Percentiles rank a stretch among this genome's conserved stretches.
These are phyloP conservation scores for Mycocentrospora acerina DNA, from an alignment of 2,329 filamentous ascomycete species.

Conservation along the genomic window DNA sequence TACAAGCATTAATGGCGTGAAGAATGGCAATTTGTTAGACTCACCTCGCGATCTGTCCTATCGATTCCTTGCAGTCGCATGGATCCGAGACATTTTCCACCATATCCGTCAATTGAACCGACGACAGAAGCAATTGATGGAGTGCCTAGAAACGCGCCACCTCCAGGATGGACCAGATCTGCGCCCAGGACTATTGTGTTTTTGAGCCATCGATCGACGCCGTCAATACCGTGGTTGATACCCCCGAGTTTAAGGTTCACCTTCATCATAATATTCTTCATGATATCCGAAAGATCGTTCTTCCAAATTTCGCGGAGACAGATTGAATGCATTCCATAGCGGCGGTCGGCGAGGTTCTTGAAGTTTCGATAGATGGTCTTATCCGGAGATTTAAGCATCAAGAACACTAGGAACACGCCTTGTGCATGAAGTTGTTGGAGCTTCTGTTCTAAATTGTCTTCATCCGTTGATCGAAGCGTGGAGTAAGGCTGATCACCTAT, in stretches of 20 bases:
- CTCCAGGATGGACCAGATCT: slow-evolving; percentile 47
- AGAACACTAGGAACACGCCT: not conserved
- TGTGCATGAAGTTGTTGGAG: not conserved
- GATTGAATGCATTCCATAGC: slow-evolving; percentile 15
- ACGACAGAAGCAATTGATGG: slow-evolving; percentile 48
- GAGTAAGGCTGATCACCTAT: too few relatives aligned
- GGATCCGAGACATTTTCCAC: slow-evolving; percentile 38
- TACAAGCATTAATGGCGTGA: slow-evolving; percentile 2
- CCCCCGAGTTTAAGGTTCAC: slow-evolving; percentile 29
- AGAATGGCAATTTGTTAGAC: not conserved
- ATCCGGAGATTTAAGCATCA: too few relatives aligned
- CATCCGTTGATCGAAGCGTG: too few relatives aligned
- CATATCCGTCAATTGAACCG: slow-evolving; percentile 38
- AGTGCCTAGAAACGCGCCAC: slow-evolving; percentile 14
- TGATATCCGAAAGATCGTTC: slow-evolving; percentile 5
- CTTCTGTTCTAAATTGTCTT: not conserved
- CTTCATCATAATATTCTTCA: slow-evolving; percentile 29
- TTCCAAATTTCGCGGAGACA: slow-evolving; percentile 9
- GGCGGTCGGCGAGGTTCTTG: slow-evolving; percentile 8
- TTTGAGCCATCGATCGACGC: not conserved
- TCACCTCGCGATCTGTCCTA: slow-evolving; percentile 15
- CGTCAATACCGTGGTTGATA: slow-evolving; percentile 18
- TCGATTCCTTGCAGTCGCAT: slow-evolving; percentile 34
- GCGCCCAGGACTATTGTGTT: slow-evolving; percentile 13
- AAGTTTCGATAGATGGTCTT: too few relatives aligned